Conservation (phyloP, 352 stramenopile genomes). For the Phytophthora brassicae region DNA sequence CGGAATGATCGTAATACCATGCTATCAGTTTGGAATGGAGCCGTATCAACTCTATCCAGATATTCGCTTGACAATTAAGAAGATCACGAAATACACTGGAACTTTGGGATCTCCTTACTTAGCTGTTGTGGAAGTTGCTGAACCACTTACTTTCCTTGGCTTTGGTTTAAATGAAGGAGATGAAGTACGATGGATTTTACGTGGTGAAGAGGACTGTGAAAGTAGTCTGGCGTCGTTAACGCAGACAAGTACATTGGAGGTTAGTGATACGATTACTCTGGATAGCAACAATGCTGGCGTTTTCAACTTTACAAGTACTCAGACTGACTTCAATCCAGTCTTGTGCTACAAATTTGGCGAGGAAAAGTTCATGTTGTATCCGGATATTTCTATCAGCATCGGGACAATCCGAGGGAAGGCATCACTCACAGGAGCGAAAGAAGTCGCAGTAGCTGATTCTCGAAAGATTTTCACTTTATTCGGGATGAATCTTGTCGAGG, state of each 20-base stretch:
- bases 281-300: constrained; percentile 25
- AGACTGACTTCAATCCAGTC: constrained; percentile 53
- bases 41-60: constrained; percentile 56
- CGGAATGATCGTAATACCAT: constrained; percentile 43
- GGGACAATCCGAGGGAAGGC: constrained; percentile 48
- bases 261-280: constrained; percentile 44
- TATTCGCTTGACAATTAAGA: constrained; percentile 54
- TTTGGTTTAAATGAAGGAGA: constrained; percentile 46
- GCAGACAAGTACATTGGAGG: constrained; percentile 19
- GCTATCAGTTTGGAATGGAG: constrained; percentile 65
- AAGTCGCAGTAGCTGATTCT: constrained; percentile 49
- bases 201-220: constrained; percentile 55
- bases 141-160: constrained; percentile 60
- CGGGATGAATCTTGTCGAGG: constrained; percentile 45
- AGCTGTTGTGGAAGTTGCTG: constrained; percentile 54
- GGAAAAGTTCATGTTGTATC: constrained; percentile 62
- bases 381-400: constrained; percentile 48
- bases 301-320: constrained; percentile 55
- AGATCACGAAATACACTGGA: constrained; percentile 50
- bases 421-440: constrained; percentile 36
- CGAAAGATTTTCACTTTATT: constrained; percentile 52
- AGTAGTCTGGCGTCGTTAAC: constrained; percentile 46
- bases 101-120: constrained; percentile 44
- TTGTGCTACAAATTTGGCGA: constrained; percentile 71
- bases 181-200: constrained; percentile 56